These are phyloP conservation scores for Mortierella sp. DNA, from an alignment of 371 early-diverging fungal genomes.

Conservation along the genomic window DNA sequence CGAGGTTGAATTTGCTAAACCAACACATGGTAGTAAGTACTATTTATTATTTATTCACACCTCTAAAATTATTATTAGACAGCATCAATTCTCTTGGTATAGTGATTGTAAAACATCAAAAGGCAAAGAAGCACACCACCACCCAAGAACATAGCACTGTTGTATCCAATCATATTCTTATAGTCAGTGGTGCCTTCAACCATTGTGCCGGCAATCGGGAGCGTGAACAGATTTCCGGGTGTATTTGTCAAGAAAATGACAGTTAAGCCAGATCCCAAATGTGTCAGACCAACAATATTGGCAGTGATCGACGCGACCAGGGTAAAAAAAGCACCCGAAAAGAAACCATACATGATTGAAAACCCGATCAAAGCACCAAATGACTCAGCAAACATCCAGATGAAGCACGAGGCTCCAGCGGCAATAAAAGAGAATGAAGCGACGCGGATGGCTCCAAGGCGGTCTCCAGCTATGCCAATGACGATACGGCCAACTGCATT, in stretches of 20 bases:
- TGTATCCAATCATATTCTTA: conserved; percentile 49
- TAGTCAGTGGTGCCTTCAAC: conserved; percentile 57
- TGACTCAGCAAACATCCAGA: conserved; percentile 70
- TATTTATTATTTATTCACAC: no score
- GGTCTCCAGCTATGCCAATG: conserved; percentile 57
- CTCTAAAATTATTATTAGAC: not conserved
- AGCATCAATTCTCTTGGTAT: conserved; percentile 19
- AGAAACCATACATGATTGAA: conserved; percentile 65
- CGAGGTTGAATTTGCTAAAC: no score
- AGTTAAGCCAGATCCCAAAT: conserved; percentile 68
- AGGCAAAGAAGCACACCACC: conserved; percentile 16
- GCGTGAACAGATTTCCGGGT: conserved; percentile 70
- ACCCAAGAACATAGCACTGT: conserved; percentile 40
- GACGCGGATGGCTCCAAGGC: conserved; percentile 53
- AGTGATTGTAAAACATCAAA: conserved; percentile 51
- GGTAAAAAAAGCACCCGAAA: conserved; percentile 70
- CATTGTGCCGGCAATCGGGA: conserved; percentile 70
- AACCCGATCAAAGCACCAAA: conserved; percentile 63
- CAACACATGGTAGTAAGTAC: no score
- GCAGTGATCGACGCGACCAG: conserved; percentile 67
- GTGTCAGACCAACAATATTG: conserved; percentile 64
- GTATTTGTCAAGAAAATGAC: conserved; percentile 68
- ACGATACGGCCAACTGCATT: conserved; percentile 73
- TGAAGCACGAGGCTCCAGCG: conserved; percentile 60
- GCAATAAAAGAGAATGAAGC: conserved; percentile 54